Evolutionary conservation across 177 flowering plant genomes (phyloP).

Genomic region (Vitis hybrid): DNA sequence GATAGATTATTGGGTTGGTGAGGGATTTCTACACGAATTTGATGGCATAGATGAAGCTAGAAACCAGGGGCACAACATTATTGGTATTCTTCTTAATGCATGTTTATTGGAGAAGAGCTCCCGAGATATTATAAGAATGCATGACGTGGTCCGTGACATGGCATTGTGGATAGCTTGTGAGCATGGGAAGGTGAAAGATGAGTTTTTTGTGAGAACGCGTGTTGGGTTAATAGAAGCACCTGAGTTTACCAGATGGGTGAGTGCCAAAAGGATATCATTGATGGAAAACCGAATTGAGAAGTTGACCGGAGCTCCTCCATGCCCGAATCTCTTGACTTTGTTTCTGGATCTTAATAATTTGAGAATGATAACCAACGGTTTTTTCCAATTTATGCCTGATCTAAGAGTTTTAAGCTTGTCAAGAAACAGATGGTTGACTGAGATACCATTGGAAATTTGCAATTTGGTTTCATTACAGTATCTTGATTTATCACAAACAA

Average conservation of each 20-base stretch:
- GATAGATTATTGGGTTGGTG: too few species aligned
- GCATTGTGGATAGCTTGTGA: too few species aligned
- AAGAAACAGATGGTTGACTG: not conserved
- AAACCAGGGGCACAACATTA: too few species aligned
- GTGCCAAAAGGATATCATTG: conserved; percentile 1
- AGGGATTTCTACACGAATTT: too few species aligned
- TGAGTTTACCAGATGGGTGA: not conserved
- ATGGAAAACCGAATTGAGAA: conserved; percentile 7
- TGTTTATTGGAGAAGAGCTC: too few species aligned
- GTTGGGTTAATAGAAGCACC: not conserved
- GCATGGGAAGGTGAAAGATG: too few species aligned
- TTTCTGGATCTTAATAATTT: conserved; percentile 6
- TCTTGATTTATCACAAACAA: conserved; percentile 17
- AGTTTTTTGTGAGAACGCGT: not conserved
- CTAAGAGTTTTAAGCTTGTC: conserved; percentile 20
- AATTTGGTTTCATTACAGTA: conserved; percentile 5
- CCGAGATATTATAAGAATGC: too few species aligned
- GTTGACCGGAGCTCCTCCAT: not conserved
- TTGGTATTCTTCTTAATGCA: too few species aligned
- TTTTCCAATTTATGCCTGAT: conserved; percentile 14
- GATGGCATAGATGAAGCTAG: too few species aligned
- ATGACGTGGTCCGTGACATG: too few species aligned
- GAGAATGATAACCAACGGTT: not conserved
- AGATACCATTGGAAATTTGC: conserved; percentile 12
- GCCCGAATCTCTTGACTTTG: conserved; percentile 10